A percentile compares a stretch with the other conserved stretches of the same genome.
Evolutionary conservation across 495 filamentous ascomycete species (phyloP).

Genomic region (Penicillium ochrochloron): DNA sequence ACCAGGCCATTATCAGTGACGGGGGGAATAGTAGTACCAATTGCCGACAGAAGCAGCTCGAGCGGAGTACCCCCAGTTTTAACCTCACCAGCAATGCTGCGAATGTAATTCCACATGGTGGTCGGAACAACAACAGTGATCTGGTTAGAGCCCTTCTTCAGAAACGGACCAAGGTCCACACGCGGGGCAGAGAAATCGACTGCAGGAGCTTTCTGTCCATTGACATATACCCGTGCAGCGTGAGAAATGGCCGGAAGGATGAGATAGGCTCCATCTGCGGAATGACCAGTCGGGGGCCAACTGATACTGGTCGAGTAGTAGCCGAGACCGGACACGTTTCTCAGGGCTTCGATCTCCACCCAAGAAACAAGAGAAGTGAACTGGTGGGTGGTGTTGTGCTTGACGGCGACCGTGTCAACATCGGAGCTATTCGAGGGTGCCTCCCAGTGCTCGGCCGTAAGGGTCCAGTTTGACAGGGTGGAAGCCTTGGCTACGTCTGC

Average conservation of each 20-base stretch:
- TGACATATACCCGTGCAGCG: constrained; percentile 22
- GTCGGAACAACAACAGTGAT: constrained; percentile 28
- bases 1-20: constrained; percentile 24
- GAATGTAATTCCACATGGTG: constrained; percentile 36
- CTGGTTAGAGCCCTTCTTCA: constrained; percentile 20
- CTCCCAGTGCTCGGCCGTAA: constrained; percentile 47
- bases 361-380: constrained; percentile 41
- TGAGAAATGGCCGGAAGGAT: constrained; percentile 24
- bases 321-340: constrained; percentile 66
- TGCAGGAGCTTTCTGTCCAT: constrained; percentile 24
- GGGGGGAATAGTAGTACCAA: constrained; percentile 10
- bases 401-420: constrained; percentile 25
- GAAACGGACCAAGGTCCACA: constrained; percentile 23
- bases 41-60: neutral
- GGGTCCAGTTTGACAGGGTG: constrained; percentile 45
- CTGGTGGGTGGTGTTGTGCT: constrained; percentile 39
- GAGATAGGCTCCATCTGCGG: constrained; percentile 32
- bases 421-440: constrained; percentile 39
- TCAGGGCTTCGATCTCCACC: constrained; percentile 57
- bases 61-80: constrained; percentile 1
- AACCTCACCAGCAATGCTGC: constrained; percentile 22
- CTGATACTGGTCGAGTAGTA: constrained; percentile 54
- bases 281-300: constrained; percentile 32
- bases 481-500: constrained; percentile 17
- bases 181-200: constrained; percentile 26